A percentile compares a stretch with the other conserved stretches of the same genome.
phyloP scores from a whole-genome alignment of 257 asterid species.

The Solanum ossicruentum region DNA sequence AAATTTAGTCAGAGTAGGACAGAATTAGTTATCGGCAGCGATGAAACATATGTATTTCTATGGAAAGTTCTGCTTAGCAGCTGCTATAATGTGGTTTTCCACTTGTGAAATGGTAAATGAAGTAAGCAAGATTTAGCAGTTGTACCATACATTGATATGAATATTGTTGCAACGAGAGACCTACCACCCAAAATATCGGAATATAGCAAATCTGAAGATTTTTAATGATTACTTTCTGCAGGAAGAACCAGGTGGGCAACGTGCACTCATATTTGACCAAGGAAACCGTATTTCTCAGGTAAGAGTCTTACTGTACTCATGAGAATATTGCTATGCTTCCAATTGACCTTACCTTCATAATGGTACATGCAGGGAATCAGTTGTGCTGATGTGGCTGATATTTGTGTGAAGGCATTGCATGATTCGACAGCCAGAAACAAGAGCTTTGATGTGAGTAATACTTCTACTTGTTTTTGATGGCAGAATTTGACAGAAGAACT shows the following conservation, averaged over 20 bases:
- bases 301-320: background rate
- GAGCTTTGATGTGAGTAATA: constrained; percentile 81
- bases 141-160: background rate
- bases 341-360: constrained; percentile 1
- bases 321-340: background rate
- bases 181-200: background rate
- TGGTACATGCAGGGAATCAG: constrained; percentile 60
- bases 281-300: constrained; percentile 98
- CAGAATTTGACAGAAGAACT: background rate
- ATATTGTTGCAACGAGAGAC: background rate
- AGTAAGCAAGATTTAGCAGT: background rate
- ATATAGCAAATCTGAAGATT: background rate
- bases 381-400: constrained; percentile 98
- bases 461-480: background rate
- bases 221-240: constrained; percentile 7
- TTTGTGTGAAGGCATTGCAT: constrained; percentile 93
- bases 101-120: background rate
- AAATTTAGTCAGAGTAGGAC: background rate
- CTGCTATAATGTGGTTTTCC: background rate
- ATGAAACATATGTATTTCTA: background rate
- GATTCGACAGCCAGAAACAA: constrained; percentile 96
- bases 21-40: background rate
- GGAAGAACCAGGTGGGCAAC: constrained; percentile 99
- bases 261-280: constrained; percentile 92
- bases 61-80: background rate